phyloP scores from a whole-genome alignment of 2,329 filamentous ascomycete genomes.

The Diplodia corticola region DNA sequence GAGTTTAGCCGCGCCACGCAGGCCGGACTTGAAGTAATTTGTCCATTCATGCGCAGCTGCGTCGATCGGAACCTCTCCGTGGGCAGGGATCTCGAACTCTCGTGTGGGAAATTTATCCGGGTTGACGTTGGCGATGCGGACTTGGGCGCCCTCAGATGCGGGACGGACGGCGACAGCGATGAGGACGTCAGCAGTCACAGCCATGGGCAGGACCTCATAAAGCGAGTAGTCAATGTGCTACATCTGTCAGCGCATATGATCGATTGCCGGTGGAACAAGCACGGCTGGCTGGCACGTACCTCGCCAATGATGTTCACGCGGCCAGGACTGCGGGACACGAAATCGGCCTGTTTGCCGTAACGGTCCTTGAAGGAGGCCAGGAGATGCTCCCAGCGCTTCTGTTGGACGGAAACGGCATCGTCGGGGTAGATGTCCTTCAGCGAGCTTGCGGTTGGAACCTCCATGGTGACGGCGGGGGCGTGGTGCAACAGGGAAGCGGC shows the following conservation, averaged over 20 bases:
- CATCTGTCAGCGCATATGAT: conserved; percentile 5
- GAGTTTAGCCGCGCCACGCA: conserved; percentile 77
- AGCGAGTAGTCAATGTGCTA: conserved; percentile 96
- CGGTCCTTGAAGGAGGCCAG: conserved; percentile 67
- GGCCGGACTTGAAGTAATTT: conserved; percentile 96
- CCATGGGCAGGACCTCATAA: conserved; percentile 94
- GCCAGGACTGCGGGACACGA: conserved; percentile 86
- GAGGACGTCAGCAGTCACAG: conserved; percentile 86
- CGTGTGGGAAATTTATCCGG: conserved; percentile 71
- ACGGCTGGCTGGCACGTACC: conserved; percentile 33
- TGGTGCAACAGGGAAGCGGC: conserved; percentile 4
- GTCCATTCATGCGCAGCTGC: conserved; percentile 87
- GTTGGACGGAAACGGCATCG: conserved; percentile 67
- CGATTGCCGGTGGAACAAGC: background rate
- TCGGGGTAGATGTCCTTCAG: conserved; percentile 81
- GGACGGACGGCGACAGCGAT: conserved; percentile 70
- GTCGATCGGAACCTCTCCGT: conserved; percentile 67
- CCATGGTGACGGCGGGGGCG: conserved; percentile 16
- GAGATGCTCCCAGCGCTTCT: conserved; percentile 72
- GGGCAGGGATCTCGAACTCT: conserved; percentile 70
- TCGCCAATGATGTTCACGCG: conserved; percentile 98
- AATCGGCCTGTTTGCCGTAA: conserved; percentile 72
- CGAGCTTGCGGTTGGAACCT: conserved; percentile 72
- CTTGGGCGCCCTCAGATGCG: conserved; percentile 57
- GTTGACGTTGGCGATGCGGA: conserved; percentile 80